Base-by-base conservation (phyloP, 345 rosid genomes). In the Sonneratia caseolaris region DNA sequence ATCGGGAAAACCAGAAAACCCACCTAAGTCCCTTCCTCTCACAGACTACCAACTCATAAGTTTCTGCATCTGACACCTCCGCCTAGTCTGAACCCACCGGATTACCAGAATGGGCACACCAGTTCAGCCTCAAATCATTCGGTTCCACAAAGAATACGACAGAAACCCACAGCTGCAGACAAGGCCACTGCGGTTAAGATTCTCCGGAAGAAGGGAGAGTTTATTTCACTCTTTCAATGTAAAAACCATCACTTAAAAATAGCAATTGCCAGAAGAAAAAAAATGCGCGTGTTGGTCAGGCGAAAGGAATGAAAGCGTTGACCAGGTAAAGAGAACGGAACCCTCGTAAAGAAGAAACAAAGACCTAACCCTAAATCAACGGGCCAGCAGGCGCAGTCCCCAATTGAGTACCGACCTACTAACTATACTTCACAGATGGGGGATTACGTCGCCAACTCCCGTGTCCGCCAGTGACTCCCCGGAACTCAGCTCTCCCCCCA, bases 1-100 rank as follows among this genome's bases (percentile, higher is more conserved):
- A 81, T 74, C 82, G 76, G 76, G 53, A 64, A 72, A 71, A 73
- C 76, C 65, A 76, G 64, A 73, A 51, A 59, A 83, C 74, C 74
- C 76, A 77, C 64, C 82, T 73, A 76, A 74, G 57, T 43, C 42
- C 70, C 80, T 70, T 76, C 80, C 66, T 42, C 73, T 73, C 59
- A 37, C 24, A 70, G 57, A 14, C 55, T 27, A 35, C 64, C 65
- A 62, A 27, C 66, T 37, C 48, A 70, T 22, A 7, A 68, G 22
- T 12, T 22, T 68, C n/a, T 42, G 51, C 21, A 7, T 19, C 42
- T 5, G 64, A 8, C 66, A 13, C 37, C 13, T 62, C 19, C 37
- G 3, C 18, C 38, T 13, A 61, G 5, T 12, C 4, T 32, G 4
- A 35, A 61, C 66, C 66, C 27, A 32, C 66, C 66, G 13, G 27